Percentiles rank a stretch among this genome's conserved stretches.
These are phyloP conservation scores for Vanderwaltozyma tropicalis DNA, from an alignment of 805 yeast genomes.

Conservation along the genomic window DNA sequence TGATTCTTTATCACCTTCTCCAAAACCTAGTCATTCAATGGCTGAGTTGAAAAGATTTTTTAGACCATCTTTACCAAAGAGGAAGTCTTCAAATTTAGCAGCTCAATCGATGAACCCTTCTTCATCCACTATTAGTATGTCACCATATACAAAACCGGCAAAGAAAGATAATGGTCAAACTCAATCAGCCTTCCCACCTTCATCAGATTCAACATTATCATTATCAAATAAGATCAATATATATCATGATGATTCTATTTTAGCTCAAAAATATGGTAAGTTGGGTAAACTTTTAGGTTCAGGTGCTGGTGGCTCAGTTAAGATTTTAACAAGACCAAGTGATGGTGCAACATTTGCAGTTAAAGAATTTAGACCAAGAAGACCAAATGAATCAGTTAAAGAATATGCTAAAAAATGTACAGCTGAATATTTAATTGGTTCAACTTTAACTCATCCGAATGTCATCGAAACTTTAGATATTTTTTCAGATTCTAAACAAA, in stretches of 20 bases:
- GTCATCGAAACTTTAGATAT: slow-evolving; percentile 71
- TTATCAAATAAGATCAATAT: slow-evolving; percentile 29
- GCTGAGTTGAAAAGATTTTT: slow-evolving; percentile 64
- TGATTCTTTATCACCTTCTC: slow-evolving; percentile 15
- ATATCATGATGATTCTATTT: slow-evolving; percentile 41
- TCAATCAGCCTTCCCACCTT: slow-evolving; percentile 30
- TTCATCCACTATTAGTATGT: slow-evolving; percentile 6
- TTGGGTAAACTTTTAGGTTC: slow-evolving; percentile 68
- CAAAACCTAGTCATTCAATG: slow-evolving; percentile 39
- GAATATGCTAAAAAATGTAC: slow-evolving; percentile 82
- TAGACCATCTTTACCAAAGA: slow-evolving; percentile 36
- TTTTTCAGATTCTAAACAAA: slow-evolving; percentile 43
- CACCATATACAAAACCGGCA: slow-evolving; percentile 3
- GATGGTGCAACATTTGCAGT: slow-evolving; percentile 73
- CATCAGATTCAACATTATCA: slow-evolving; percentile 27
- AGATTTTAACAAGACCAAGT: slow-evolving; percentile 53
- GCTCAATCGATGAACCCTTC: slow-evolving; percentile 7
- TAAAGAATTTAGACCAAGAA: slow-evolving; percentile 66
- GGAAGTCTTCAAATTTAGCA: slow-evolving; percentile 5
- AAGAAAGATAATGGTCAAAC: slow-evolving; percentile 21
- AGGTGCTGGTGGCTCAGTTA: slow-evolving; percentile 86
- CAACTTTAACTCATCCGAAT: slow-evolving; percentile 72
- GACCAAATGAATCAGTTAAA: slow-evolving; percentile 57
- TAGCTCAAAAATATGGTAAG: slow-evolving; percentile 57
- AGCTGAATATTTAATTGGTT: slow-evolving; percentile 81